These are phyloP conservation scores for Euphorbia peplus DNA, from an alignment of 345 rosid species.

Conservation along the genomic window DNA sequence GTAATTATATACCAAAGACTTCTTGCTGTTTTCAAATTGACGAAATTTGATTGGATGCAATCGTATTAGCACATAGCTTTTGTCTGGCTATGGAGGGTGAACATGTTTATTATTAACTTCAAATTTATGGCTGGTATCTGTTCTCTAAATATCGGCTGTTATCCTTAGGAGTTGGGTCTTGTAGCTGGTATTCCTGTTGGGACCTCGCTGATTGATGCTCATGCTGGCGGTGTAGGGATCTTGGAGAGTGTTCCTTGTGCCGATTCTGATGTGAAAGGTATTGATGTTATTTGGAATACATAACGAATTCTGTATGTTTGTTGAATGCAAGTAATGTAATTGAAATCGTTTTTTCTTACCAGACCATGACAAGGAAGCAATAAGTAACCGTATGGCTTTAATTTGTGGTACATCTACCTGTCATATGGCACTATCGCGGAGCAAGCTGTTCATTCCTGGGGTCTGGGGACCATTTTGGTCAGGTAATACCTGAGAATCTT, in stretches of 20 bases:
- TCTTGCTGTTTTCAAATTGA: constrained; percentile 41
- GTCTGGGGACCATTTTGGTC: constrained; percentile 99
- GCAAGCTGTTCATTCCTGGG: constrained; percentile 88
- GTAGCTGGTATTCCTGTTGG: constrained; percentile 81
- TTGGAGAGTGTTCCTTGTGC: constrained; percentile 68
- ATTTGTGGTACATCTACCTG: constrained; percentile 97
- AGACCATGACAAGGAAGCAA: constrained; percentile 61
- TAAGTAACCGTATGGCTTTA: constrained; percentile 77
- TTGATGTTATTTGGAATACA: constrained; percentile 7
- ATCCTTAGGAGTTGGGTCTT: constrained; percentile 74
- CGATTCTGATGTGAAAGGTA: constrained; percentile 54
- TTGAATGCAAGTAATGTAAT: not conserved
- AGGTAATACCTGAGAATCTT: constrained; percentile 42
- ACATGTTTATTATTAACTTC: constrained; percentile 6
- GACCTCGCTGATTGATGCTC: constrained; percentile 92
- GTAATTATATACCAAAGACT: constrained; percentile 45
- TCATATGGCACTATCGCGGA: constrained; percentile 87
- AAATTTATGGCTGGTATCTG: constrained; percentile 9
- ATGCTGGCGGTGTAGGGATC: constrained; percentile 98
- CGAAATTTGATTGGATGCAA: constrained; percentile 32
- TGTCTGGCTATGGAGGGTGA: constrained; percentile 24
- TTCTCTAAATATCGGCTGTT: constrained; percentile 15
- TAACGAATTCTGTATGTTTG: not conserved
- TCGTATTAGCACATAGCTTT: constrained; percentile 17
- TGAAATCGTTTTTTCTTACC: constrained; percentile 1